A percentile compares a stretch with the other conserved stretches of the same genome.
Conservation (phyloP, 2,329 filamentous ascomycete species). For the Calonectria pseudoreteaudii region DNA sequence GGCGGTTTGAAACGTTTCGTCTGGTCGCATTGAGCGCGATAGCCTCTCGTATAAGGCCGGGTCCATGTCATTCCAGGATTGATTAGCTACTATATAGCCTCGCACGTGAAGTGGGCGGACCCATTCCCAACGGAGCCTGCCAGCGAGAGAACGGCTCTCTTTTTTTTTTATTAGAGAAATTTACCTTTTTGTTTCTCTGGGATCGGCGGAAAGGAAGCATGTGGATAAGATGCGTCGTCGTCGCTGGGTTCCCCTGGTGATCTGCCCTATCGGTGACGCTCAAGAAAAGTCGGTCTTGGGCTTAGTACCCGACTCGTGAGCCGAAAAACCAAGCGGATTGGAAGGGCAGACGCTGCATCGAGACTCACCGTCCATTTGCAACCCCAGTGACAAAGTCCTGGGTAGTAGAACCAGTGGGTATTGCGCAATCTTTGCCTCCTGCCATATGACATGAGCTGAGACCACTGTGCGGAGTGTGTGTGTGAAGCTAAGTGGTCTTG, state of each 20-base stretch:
- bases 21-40: background rate
- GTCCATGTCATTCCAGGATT: background rate
- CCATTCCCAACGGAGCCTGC: background rate
- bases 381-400: background rate
- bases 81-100: background rate
- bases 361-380: background rate
- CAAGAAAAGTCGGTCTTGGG: background rate
- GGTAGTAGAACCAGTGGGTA: background rate
- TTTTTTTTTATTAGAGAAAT: background rate
- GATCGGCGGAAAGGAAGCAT: slow-evolving; percentile 7
- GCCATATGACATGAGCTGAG: background rate
- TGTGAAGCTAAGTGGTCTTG: background rate
- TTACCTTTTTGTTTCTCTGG: slow-evolving; percentile 3
- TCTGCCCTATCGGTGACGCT: background rate
- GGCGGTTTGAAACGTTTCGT: background rate
- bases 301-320: background rate
- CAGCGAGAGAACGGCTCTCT: background rate
- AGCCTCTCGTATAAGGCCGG: background rate
- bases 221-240: background rate
- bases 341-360: background rate
- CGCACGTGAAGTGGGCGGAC: background rate
- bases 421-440: background rate
- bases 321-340: background rate
- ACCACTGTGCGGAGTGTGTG: slow-evolving; percentile 1
- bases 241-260: slow-evolving; percentile 1